Conservation (phyloP, 1,284 basidiomycete genomes). For the Inonotus obliquus region DNA sequence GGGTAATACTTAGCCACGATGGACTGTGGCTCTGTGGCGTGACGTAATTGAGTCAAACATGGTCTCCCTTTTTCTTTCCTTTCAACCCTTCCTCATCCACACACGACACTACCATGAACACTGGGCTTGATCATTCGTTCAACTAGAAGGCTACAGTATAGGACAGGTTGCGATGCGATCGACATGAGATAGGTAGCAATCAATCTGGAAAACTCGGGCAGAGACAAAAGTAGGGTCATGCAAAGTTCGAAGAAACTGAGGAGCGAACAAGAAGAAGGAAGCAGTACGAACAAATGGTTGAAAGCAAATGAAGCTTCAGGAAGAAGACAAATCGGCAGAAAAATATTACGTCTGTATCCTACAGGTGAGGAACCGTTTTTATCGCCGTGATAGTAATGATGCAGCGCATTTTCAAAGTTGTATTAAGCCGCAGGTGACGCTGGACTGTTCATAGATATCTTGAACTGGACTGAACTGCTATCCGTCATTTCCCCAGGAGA, state of each 20-base stretch:
- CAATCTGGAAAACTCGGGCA: slow-evolving; percentile 3
- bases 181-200: slow-evolving; percentile 10
- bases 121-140: too few relatives aligned
- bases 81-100: too few relatives aligned
- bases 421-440: not conserved
- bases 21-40: too few relatives aligned
- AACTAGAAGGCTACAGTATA: slow-evolving; percentile 4
- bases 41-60: too few relatives aligned
- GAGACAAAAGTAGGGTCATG: not conserved
- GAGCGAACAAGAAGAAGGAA: not conserved
- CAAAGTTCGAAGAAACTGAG: not conserved
- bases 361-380: not conserved
- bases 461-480: slow-evolving; percentile 12
- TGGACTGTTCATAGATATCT: slow-evolving; percentile 10
- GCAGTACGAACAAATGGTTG: not conserved
- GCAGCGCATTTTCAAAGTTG: not conserved
- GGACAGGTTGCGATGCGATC: slow-evolving; percentile 13
- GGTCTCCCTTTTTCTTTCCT: too few relatives aligned
- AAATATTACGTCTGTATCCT: not conserved
- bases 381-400: not conserved
- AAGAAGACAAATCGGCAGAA: not conserved
- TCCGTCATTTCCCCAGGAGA: slow-evolving; percentile 9
- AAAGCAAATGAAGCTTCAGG: slow-evolving; percentile 1
- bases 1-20: too few relatives aligned
- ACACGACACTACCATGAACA: not conserved